These are phyloP conservation scores for Yamadazyma diddensiae DNA, from an alignment of 1,139 yeast genomes.

Conservation along the genomic window DNA sequence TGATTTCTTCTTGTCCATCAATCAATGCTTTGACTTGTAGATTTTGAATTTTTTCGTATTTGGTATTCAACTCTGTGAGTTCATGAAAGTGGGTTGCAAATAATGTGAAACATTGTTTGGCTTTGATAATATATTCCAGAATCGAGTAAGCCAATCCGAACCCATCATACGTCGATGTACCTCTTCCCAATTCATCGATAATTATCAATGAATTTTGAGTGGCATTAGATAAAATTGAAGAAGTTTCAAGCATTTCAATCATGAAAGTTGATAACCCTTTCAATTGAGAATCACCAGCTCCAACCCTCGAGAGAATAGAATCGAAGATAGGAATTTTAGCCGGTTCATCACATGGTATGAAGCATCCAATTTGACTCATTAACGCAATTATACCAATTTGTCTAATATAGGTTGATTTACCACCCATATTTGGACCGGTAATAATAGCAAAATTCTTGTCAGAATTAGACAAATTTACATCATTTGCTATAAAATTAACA, in stretches of 20 bases:
- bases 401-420: constrained; percentile 91
- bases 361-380: constrained; percentile 91
- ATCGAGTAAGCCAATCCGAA: constrained; percentile 98
- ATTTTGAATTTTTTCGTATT: constrained; percentile 62
- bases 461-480: constrained; percentile 49
- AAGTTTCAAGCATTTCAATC: constrained; percentile 98
- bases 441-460: constrained; percentile 70
- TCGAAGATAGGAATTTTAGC: constrained; percentile 71
- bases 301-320: constrained; percentile 93
- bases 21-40: constrained; percentile 94
- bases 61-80: constrained; percentile 71
- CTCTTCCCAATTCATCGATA: constrained; percentile 94
- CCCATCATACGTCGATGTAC: constrained; percentile 96
- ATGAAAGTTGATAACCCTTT: constrained; percentile 96
- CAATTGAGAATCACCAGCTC: constrained; percentile 96
- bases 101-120: constrained; percentile 72
- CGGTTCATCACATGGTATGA: constrained; percentile 56
- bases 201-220: constrained; percentile 80
- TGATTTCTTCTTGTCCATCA: constrained; percentile 67
- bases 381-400: constrained; percentile 87
- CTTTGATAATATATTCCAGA: constrained; percentile 73
- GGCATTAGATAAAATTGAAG: constrained; percentile 85
- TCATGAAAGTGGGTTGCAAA: constrained; percentile 99
- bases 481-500: constrained; percentile 82
- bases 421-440: constrained; percentile 99